Evolutionary conservation across 768 basidiomycete species (phyloP).

Genomic region (Russula griseocarnosa): DNA sequence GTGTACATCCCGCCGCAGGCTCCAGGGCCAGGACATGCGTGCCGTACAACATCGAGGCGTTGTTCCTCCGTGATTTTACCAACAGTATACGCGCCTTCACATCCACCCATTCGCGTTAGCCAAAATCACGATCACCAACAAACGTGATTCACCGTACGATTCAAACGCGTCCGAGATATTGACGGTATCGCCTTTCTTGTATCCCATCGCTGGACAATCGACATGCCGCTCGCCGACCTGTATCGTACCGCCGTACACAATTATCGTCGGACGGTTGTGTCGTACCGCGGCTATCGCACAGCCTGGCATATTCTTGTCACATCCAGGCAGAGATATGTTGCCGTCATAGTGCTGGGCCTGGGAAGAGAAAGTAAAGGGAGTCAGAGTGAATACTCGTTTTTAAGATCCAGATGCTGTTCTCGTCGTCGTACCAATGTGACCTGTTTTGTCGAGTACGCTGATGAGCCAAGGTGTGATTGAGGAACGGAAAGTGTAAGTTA

Average conservation of each 20-base stretch:
- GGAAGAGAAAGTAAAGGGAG: neutral
- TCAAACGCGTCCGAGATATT: conserved; percentile 85
- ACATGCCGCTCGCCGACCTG: conserved; percentile 69
- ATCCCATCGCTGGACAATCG: conserved; percentile 77
- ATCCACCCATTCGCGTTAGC: neutral
- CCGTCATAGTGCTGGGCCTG: conserved; percentile 88
- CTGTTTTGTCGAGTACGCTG: conserved; percentile 32
- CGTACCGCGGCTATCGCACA: conserved; percentile 82
- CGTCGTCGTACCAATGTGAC: conserved; percentile 48
- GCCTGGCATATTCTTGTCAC: conserved; percentile 93
- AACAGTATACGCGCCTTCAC: conserved; percentile 66
- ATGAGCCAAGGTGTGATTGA: neutral
- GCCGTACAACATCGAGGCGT: conserved; percentile 76
- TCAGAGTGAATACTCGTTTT: neutral
- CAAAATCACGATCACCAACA: neutral
- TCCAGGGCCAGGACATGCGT: conserved; percentile 82
- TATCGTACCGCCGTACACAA: conserved; percentile 83
- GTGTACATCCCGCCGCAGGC: conserved; percentile 90
- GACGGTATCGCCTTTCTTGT: conserved; percentile 73
- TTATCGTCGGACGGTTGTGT: conserved; percentile 84
- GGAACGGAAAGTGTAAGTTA: neutral
- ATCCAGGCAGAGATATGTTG: conserved; percentile 82
- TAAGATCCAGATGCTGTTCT: neutral
- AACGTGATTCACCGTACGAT: conserved; percentile 55
- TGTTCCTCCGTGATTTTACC: conserved; percentile 78